Base-by-base conservation (phyloP, 257 asterid species). In the Solanum etuberosum region DNA sequence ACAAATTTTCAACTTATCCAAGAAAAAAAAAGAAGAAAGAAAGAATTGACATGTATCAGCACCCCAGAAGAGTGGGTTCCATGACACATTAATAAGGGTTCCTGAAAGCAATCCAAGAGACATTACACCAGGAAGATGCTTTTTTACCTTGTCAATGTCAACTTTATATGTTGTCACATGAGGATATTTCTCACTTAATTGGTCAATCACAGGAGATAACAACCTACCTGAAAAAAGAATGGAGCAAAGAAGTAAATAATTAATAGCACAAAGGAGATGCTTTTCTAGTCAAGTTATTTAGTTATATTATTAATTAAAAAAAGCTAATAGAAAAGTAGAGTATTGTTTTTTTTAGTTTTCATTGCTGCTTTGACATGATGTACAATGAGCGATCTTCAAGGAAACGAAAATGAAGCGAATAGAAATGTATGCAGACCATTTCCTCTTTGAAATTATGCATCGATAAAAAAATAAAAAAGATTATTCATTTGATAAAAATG, bases 91-190 rank as follows among this genome's bases (percentile, higher is more conserved):
- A 80, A 80, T 5, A 80, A 29, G 67, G 84, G 18, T 46, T 46
- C 68, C 25, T 29, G 40, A 46, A 46, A 81, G 68, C 10, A 27
- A 18, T 46, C 67, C 9, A 57, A 31, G 35, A 71, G 12, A 43
- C 23, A 40, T 27, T 46, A 48, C 43, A 18, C 9, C 42, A 80
- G 68, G 42, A 80, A 80, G 42, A 81, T 6, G 57, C 43, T 77
- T 70, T 74, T 43, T 29, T 91, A 97, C 99, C 98, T 95, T 91
- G 86, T 95, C 99, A 59, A 97, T 97, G 92, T 97, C 99, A 63
- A 97, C 86, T 92, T 96, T 97, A 90, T 91, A 97, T 43, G 98
- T 94, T 46, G 95, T 92, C 86, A 96, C 99, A 88, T 96, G 97
- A 83, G 99, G 98, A 86, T 96, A 96, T 87, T 93, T 92, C 95